phyloP scores from a whole-genome alignment of 108 stramenopile species.

The Cyclotella kingstonii region DNA sequence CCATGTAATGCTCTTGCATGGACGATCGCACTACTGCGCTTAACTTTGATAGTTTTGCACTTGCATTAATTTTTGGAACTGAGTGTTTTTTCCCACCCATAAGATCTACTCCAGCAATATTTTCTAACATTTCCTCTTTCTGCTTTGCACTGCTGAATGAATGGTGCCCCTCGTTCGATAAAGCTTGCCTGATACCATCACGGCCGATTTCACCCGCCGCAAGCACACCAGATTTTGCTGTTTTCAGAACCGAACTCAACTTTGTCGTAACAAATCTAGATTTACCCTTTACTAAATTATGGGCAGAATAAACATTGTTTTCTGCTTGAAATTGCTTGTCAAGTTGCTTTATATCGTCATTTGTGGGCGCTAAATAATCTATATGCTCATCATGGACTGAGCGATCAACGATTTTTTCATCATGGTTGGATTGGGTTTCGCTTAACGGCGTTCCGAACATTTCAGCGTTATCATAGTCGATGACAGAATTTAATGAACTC shows the following conservation, averaged over 20 bases:
- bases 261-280: slow-evolving; percentile 26
- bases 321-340: background rate
- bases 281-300: slow-evolving; percentile 28
- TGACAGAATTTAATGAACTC: no score
- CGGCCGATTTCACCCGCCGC: slow-evolving; percentile 30
- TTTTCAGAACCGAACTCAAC: slow-evolving; percentile 29
- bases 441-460: no score
- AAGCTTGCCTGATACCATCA: slow-evolving; percentile 21
- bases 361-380: no score
- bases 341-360: background rate
- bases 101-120: slow-evolving; percentile 6
- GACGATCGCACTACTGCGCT: slow-evolving; percentile 18
- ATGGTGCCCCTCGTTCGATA: slow-evolving; percentile 1
- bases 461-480: no score
- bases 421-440: no score
- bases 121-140: background rate
- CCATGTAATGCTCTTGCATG: slow-evolving; percentile 16
- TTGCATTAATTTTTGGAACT: slow-evolving; percentile 12
- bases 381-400: no score
- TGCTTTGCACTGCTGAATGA: background rate
- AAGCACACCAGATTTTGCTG: slow-evolving; percentile 30
- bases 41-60: slow-evolving; percentile 3
- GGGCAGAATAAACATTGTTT: background rate
- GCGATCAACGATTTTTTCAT: no score
- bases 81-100: slow-evolving; percentile 18